phyloP scores from a whole-genome alignment of 2,329 filamentous ascomycete species.

The Teratosphaeria viscida region DNA sequence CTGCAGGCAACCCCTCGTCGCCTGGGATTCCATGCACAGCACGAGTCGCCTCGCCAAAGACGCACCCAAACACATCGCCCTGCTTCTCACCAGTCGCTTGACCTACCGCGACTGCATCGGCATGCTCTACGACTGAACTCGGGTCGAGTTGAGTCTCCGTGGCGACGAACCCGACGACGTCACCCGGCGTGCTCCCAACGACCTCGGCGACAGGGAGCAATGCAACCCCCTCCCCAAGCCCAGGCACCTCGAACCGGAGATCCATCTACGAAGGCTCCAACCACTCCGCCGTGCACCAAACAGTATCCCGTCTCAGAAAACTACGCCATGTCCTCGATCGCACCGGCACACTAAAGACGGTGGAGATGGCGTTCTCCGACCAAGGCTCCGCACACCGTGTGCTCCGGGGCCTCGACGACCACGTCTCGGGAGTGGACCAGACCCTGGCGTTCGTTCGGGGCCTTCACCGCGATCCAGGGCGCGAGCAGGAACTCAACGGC shows the following conservation, averaged over 20 bases:
- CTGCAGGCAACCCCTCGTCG: not conserved
- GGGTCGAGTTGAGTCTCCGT: not conserved
- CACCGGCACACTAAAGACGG: not conserved
- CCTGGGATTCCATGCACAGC: not conserved
- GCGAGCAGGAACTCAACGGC: not conserved
- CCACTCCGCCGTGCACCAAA: not conserved
- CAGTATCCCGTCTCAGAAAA: not conserved
- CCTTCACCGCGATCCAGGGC: not conserved
- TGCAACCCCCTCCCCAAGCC: not conserved
- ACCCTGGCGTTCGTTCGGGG: not conserved
- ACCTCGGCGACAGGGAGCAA: not conserved
- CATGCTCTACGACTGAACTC: not conserved
- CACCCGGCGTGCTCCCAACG: not conserved
- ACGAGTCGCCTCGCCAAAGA: not conserved
- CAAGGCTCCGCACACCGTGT: not conserved
- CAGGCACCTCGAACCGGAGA: not conserved
- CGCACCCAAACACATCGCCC: not conserved
- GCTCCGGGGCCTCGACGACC: not conserved
- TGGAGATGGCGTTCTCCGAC: not conserved
- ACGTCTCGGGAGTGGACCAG: not conserved
- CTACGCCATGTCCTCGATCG: not conserved
- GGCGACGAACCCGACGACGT: not conserved
- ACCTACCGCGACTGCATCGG: not conserved
- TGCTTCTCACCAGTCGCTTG: not conserved
- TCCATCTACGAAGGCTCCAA: not conserved